Base-by-base conservation (phyloP, 1,139 yeast species). In the Kurtzmaniella quercitrusa region DNA sequence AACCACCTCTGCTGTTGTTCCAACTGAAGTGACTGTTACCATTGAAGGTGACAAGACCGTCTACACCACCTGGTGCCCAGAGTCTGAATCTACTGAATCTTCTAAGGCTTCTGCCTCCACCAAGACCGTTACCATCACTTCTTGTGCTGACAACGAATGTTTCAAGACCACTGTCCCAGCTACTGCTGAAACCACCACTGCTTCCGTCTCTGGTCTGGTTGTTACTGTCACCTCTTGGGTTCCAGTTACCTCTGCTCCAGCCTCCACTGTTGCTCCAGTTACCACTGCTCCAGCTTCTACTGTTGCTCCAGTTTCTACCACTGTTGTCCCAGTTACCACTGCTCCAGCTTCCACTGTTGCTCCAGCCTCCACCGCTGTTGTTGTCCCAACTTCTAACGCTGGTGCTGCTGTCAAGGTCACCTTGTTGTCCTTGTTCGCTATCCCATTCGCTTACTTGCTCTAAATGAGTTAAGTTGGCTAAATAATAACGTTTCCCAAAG, bases 381-480 rank as follows among this genome's bases (percentile, higher is more conserved):
- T 47, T 40, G 41, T 43, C 26, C 42, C 49, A 36, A 38, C 41
- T 42, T 20, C 16, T 17, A 42, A 47, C 48, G 66, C 54, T 44
- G 62, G 54, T 46, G 57, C 57, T 45, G 60, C 61, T 47, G 51
- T 54, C 39, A 52, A 53, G 43, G 63, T 62, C 42, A 56, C 66
- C 40, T 41, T 56, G 47, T 49, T 59, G 36, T 65, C 63, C 41
- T 44, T 59, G 42, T 52, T 57, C 42, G 58, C 60, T 42, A 47
- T 60, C 37, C 64, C 66, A 46, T 55, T 61, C 41, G 64, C 61
- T 45, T 58, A 59, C 57, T 53, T 60, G 47, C 45, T 55, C 49
- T 53, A 52, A 52, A 47, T 35, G 38, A 14, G 34, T 28, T 28
- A 21, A 21, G 23, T 26, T 26, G n/a, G 30, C n/a, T 26, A 9